phyloP scores from a whole-genome alignment of 208 protist species.

The Jaenimonas drosophilae region DNA sequence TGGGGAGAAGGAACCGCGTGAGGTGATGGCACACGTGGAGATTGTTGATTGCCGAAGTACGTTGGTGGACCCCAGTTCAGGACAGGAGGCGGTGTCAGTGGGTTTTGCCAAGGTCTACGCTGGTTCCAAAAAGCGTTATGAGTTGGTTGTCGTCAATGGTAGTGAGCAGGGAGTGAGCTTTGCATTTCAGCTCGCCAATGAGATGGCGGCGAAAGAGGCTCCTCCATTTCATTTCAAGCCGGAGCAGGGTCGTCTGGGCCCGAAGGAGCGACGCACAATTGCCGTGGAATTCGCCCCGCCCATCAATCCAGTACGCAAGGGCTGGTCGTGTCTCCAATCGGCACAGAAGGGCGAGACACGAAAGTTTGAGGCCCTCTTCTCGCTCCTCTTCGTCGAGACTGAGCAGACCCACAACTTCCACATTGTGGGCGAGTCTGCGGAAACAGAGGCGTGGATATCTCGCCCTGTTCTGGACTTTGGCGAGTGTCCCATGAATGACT shows the following conservation, averaged over 20 bases:
- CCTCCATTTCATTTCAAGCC: constrained; percentile 66
- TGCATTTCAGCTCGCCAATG: constrained; percentile 60
- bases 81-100: constrained; percentile 43
- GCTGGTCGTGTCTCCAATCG: constrained; percentile 27
- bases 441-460: constrained; percentile 57
- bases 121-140: constrained; percentile 32
- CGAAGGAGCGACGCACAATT: constrained; percentile 29
- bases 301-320: constrained; percentile 28
- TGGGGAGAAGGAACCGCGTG: constrained; percentile 15
- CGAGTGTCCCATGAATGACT: constrained; percentile 37
- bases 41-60: constrained; percentile 69
- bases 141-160: constrained; percentile 57
- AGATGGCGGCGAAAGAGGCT: constrained; percentile 20
- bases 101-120: constrained; percentile 56
- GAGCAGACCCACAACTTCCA: constrained; percentile 74
- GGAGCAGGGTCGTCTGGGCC: constrained; percentile 58
- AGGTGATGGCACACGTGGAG: constrained; percentile 38
- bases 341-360: constrained; percentile 5
- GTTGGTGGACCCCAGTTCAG: constrained; percentile 45
- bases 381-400: constrained; percentile 77
- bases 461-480: constrained; percentile 73
- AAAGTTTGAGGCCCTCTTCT: constrained; percentile 67
- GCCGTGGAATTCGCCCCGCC: constrained; percentile 65
- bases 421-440: constrained; percentile 49
- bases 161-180: constrained; percentile 72